A percentile compares a stretch with the other conserved stretches of the same genome.
These are phyloP conservation scores for Juglanconis oblonga DNA, from an alignment of 2,329 filamentous ascomycete genomes.

Conservation along the genomic window DNA sequence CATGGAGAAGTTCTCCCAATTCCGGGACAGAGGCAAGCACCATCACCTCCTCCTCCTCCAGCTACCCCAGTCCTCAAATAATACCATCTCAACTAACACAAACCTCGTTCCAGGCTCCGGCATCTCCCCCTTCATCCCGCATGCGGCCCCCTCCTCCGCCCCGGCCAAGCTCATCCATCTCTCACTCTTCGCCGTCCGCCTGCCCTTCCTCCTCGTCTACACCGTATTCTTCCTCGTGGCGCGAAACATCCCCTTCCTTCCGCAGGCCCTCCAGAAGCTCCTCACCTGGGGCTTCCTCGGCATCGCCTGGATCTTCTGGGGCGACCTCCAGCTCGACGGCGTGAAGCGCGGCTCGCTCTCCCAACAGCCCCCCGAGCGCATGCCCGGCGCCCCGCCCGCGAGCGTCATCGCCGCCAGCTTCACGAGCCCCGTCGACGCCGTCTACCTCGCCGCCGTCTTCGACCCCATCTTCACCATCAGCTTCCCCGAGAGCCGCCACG, in stretches of 20 bases:
- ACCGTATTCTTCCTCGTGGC: slow-evolving; percentile 71
- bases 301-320: slow-evolving; percentile 95
- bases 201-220: slow-evolving; percentile 72
- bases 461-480: slow-evolving; percentile 90
- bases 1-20: slow-evolving; percentile 97
- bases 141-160: slow-evolving; percentile 62
- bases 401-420: slow-evolving; percentile 87
- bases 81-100: neutral
- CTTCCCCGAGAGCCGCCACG: slow-evolving; percentile 70
- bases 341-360: slow-evolving; percentile 87
- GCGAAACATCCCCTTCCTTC: slow-evolving; percentile 64
- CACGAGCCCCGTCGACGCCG: slow-evolving; percentile 86
- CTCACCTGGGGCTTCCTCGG: slow-evolving; percentile 84
- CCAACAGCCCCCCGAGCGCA: slow-evolving; percentile 67
- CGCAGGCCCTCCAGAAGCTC: slow-evolving; percentile 67
- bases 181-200: slow-evolving; percentile 75
- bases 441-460: slow-evolving; percentile 95
- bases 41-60: neutral
- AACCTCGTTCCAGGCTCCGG: slow-evolving; percentile 68
- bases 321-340: slow-evolving; percentile 96
- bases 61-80: neutral
- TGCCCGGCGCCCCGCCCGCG: slow-evolving; percentile 65
- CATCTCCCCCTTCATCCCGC: slow-evolving; percentile 91
- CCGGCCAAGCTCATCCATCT: slow-evolving; percentile 63
- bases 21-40: slow-evolving; percentile 75